A percentile compares a stretch with the other conserved stretches of the same genome.
Conservation (phyloP, 75 land plant genomes). For the Gnetum montanum region DNA sequence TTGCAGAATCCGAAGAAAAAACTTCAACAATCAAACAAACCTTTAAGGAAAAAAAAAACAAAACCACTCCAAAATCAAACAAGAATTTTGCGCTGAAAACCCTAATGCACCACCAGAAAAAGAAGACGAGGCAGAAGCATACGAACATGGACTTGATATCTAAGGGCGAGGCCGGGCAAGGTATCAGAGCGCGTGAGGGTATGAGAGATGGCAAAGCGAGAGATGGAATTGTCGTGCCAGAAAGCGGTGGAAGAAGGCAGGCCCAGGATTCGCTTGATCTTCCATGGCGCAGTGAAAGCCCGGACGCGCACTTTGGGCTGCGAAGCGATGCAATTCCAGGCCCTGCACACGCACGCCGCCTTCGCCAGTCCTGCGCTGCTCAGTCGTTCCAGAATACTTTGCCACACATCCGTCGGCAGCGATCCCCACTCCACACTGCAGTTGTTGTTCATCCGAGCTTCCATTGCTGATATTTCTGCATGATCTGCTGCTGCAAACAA, state of each 20-base stretch:
- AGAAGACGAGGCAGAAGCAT: no score
- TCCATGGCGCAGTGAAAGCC: constrained; percentile 69
- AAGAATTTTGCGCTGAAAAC: no score
- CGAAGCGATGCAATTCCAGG: constrained; percentile 61
- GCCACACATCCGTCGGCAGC: constrained; percentile 41
- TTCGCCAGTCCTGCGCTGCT: constrained; percentile 51
- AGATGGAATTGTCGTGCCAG: constrained; percentile 50
- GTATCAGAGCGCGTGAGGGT: constrained; percentile 47
- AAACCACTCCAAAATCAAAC: no score
- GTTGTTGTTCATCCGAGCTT: no score
- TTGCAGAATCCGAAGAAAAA: no score
- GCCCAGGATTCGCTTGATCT: constrained; percentile 51
- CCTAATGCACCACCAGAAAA: no score
- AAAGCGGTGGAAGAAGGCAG: constrained; percentile 48
- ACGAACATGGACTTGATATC: constrained; percentile 76
- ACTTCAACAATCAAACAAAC: no score
- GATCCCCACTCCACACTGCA: no score
- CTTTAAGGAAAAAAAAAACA: no score
- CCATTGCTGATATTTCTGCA: no score
- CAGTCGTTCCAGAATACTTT: constrained; percentile 48
- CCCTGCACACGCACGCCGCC: constrained; percentile 77
- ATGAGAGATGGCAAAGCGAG: constrained; percentile 79
- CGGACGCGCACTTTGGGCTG: constrained; percentile 35
- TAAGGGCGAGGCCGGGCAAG: constrained; percentile 76
- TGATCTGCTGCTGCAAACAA: no score